These are phyloP conservation scores for Auriscalpium microsporum DNA, from an alignment of 768 basidiomycete genomes.

Conservation along the genomic window DNA sequence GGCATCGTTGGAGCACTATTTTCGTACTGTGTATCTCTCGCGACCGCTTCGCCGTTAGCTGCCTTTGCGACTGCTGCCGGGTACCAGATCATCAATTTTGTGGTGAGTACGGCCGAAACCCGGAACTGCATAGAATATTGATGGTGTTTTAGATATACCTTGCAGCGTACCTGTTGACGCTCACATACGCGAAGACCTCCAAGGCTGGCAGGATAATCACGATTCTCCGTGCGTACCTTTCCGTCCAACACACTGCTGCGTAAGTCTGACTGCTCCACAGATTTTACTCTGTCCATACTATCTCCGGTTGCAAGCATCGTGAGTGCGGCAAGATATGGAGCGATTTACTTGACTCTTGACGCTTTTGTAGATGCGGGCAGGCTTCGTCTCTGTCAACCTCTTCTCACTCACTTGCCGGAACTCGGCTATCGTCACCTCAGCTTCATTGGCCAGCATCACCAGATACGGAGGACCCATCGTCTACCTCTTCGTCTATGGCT, in stretches of 20 bases:
- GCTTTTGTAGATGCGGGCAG: slow-evolving; percentile 45
- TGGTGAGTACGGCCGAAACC: slow-evolving; percentile 36
- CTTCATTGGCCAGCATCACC: slow-evolving; percentile 44
- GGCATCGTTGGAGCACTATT: slow-evolving; percentile 62
- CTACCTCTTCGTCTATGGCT: slow-evolving; percentile 56
- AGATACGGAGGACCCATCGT: slow-evolving; percentile 69
- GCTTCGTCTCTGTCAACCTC: slow-evolving; percentile 68
- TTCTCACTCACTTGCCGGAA: slow-evolving; percentile 69
- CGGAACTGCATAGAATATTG: background rate
- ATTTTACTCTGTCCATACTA: slow-evolving; percentile 59
- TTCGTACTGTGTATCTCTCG: slow-evolving; percentile 55
- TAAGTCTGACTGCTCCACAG: slow-evolving; percentile 16
- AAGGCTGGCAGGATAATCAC: slow-evolving; percentile 46
- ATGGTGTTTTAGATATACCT: slow-evolving; percentile 43
- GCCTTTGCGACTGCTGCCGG: slow-evolving; percentile 68
- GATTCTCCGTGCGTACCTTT: slow-evolving; percentile 38
- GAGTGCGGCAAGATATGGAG: slow-evolving; percentile 20
- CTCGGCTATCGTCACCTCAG: slow-evolving; percentile 33
- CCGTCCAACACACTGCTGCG: too few relatives aligned
- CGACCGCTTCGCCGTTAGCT: slow-evolving; percentile 56
- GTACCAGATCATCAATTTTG: slow-evolving; percentile 64
- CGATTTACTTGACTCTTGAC: background rate
- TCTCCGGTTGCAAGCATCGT: slow-evolving; percentile 67
- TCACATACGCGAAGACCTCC: slow-evolving; percentile 64
- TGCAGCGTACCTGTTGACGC: slow-evolving; percentile 57